These are phyloP conservation scores for Colletotrichum musae DNA, from an alignment of 2,329 filamentous ascomycete genomes.

Conservation along the genomic window DNA sequence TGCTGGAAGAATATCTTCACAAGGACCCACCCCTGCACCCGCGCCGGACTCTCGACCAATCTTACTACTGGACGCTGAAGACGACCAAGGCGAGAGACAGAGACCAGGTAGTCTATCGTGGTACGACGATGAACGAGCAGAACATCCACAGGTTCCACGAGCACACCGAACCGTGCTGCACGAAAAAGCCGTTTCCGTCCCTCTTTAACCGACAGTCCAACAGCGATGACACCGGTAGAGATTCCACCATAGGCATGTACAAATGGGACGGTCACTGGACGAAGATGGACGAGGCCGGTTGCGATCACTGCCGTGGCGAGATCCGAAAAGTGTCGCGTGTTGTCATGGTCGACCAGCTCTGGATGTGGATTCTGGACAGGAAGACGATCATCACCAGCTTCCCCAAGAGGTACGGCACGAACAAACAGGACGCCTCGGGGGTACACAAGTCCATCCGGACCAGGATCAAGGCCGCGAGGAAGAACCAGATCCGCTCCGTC, in stretches of 20 bases:
- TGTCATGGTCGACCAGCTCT: conserved; percentile 61
- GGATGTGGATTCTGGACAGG: conserved; percentile 58
- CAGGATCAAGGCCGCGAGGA: conserved; percentile 45
- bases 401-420: conserved; percentile 58
- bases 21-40: conserved; percentile 56
- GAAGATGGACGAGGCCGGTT: conserved; percentile 41
- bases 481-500: conserved; percentile 52
- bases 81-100: conserved; percentile 57
- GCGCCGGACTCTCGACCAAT: conserved; percentile 62
- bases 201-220: background rate
- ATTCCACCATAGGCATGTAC: conserved; percentile 1
- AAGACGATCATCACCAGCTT: conserved; percentile 57
- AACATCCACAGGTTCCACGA: conserved; percentile 44
- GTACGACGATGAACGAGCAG: conserved; percentile 46
- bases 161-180: conserved; percentile 13
- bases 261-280: conserved; percentile 37
- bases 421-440: conserved; percentile 55
- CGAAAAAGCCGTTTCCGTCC: conserved; percentile 14
- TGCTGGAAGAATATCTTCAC: conserved; percentile 52
- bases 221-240: background rate
- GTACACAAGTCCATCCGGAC: conserved; percentile 58
- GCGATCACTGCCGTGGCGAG: conserved; percentile 38
- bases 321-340: conserved; percentile 45
- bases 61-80: conserved; percentile 57
- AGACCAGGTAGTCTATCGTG: conserved; percentile 60